Evolutionary conservation across 495 filamentous ascomycete species (phyloP).

Genomic region (Penicillium goetzii): DNA sequence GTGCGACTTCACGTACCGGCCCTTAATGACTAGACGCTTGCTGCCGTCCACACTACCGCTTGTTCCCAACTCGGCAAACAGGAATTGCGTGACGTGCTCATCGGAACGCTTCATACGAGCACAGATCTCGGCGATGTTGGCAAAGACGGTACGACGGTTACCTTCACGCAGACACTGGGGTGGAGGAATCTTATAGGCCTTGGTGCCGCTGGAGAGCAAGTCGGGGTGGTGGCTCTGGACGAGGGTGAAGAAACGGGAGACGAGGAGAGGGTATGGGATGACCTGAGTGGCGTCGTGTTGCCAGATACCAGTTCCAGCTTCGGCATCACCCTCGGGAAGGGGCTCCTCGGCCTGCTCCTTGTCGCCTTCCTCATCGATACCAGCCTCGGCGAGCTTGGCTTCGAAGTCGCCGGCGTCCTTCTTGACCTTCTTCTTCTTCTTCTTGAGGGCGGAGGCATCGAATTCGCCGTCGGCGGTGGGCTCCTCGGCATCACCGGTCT

Average conservation of each 20-base stretch:
- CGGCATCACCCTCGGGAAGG: constrained; percentile 72
- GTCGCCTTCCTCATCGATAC: constrained; percentile 55
- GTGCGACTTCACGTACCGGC: constrained; percentile 97
- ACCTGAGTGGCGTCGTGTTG: constrained; percentile 72
- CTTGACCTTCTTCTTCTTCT: constrained; percentile 91
- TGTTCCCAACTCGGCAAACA: constrained; percentile 98
- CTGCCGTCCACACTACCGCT: constrained; percentile 91
- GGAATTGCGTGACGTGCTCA: constrained; percentile 94
- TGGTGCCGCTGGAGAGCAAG: constrained; percentile 80
- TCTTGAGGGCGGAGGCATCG: constrained; percentile 80
- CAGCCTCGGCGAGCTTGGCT: constrained; percentile 76
- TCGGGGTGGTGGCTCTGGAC: constrained; percentile 94
- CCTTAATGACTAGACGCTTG: constrained; percentile 95
- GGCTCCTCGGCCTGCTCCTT: constrained; percentile 54
- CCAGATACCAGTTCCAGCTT: constrained; percentile 94
- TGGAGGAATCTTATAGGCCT: constrained; percentile 97
- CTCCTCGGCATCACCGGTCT: constrained; percentile 59
- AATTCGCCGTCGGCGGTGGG: constrained; percentile 68
- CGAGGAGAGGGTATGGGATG: constrained; percentile 82
- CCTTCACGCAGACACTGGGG: constrained; percentile 99
- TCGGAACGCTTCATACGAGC: constrained; percentile 96
- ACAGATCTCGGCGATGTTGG: constrained; percentile 92
- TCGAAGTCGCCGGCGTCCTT: constrained; percentile 82
- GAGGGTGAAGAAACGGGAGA: constrained; percentile 88
- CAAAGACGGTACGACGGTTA: constrained; percentile 99